These are phyloP conservation scores for Cadophora malorum DNA, from an alignment of 2,329 filamentous ascomycete species.

Conservation along the genomic window DNA sequence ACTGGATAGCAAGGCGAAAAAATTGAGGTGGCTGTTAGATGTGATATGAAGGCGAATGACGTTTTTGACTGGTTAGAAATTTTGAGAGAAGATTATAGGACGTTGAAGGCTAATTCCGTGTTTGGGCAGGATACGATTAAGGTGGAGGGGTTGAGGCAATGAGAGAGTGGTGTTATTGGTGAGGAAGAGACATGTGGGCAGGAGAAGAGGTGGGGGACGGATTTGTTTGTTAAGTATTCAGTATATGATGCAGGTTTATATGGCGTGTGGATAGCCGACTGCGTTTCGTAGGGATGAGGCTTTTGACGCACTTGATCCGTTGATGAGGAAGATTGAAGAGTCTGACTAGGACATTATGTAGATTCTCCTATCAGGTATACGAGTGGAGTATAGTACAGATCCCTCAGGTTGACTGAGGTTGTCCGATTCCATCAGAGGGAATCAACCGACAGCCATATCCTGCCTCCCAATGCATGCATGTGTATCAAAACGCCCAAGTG, in stretches of 20 bases:
- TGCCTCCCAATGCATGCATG: slow-evolving; percentile 18
- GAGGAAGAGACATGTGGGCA: too few relatives aligned
- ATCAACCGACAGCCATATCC: slow-evolving; percentile 8
- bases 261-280: not conserved
- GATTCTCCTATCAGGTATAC: slow-evolving; percentile 14
- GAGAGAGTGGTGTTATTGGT: too few relatives aligned
- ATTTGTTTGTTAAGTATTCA: not conserved
- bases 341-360: slow-evolving; percentile 10
- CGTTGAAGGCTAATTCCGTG: too few relatives aligned
- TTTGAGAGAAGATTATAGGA: too few relatives aligned
- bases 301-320: not conserved
- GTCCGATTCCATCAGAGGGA: slow-evolving; percentile 7
- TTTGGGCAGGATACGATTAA: too few relatives aligned
- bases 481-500: slow-evolving; percentile 17
- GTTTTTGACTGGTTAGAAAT: too few relatives aligned
- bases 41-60: too few relatives aligned
- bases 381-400: slow-evolving; percentile 21
- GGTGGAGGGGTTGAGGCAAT: too few relatives aligned
- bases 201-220: too few relatives aligned
- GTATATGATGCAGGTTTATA: not conserved
- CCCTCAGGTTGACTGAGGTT: not conserved
- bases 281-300: not conserved
- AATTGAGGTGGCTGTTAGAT: too few relatives aligned
- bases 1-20: too few relatives aligned
- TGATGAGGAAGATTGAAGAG: slow-evolving; percentile 3